Evolutionary conservation across 352 stramenopile genomes (phyloP), one percentile per base, ranked within the genome.

Genomic region (Phytophthora niederhauseri): DNA sequence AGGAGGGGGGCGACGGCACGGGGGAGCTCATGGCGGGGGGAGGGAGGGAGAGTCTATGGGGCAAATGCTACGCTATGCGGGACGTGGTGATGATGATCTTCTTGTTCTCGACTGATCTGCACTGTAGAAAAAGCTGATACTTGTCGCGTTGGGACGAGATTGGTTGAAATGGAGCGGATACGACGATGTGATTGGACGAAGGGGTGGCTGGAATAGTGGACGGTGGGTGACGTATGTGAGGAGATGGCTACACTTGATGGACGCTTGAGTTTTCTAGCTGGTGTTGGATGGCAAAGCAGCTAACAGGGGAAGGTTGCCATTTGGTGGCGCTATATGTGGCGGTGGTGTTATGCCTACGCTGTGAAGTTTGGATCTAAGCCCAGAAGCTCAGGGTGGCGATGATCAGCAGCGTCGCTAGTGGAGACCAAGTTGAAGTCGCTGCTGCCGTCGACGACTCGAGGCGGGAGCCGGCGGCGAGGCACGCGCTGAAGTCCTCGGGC

Each of bases 401-500:
- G 19, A 48, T 49, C 4, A 28, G 20, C 45, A 51, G 20, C 2
- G 20, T 14, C 14, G 53, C 12, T 26, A 68, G 46, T 0, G 22
- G 34, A 4, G 20, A n/a, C 20, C 14, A 55, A 65, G 15, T 24
- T 34, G 48, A 66, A 12, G 26, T 20, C 20, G 46, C 14, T 17
- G 61, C 28, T 45, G 60, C 46, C 15, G 51, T 56, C 1, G 38
- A 92, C 56, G 61, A 55, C 14, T 46, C 61, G 41, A 74, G 30
- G 28, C 67, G 67, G 7, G 67, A 74, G 7, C 61, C 67, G 19
- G 61, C 55, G 12, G 61, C 61, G 2, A 70, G 61, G 58, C 87
- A 95, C 1, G 83, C 68, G 12, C 82, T 73, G 71, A 74, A 91
- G 69, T 92, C 81, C 30, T 74, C 77, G 31, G 77, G 76, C 0